These are phyloP conservation scores for Rugosomyces carneus DNA, from an alignment of 1,284 basidiomycete genomes.

Conservation along the genomic window DNA sequence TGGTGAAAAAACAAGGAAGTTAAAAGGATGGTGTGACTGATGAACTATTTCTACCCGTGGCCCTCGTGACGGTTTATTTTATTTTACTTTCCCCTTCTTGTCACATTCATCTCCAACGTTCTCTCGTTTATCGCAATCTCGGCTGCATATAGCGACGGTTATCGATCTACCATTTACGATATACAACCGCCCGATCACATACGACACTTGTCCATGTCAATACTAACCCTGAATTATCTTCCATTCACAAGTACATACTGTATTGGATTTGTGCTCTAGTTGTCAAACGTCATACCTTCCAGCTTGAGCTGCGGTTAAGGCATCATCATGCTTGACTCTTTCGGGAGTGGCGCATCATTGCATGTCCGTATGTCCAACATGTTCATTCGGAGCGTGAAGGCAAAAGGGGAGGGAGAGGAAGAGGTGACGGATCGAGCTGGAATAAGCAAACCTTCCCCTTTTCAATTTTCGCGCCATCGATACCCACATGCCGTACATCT, in stretches of 20 bases:
- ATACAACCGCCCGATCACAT: neutral
- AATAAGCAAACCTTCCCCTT: neutral
- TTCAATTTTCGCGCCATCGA: conserved; percentile 58
- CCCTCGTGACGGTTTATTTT: conserved; percentile 16
- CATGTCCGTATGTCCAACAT: neutral
- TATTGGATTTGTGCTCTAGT: too few relatives aligned
- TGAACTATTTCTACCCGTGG: conserved; percentile 11
- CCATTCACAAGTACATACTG: too few relatives aligned
- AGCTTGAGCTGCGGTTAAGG: too few relatives aligned
- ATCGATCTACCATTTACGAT: neutral
- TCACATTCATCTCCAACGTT: conserved; percentile 5
- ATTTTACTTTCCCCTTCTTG: conserved; percentile 7
- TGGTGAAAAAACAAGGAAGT: conserved; percentile 18
- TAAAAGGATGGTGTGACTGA: conserved; percentile 19
- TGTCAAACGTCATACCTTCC: neutral
- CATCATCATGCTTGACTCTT: neutral
- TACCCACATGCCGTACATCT: conserved; percentile 54
- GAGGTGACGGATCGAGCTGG: neutral
- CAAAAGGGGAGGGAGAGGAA: neutral
- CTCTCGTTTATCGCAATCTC: neutral
- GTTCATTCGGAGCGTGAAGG: neutral
- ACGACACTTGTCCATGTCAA: neutral
- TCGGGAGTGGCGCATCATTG: neutral
- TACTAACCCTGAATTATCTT: neutral
- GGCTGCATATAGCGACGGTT: neutral